Base-by-base conservation (phyloP, 2,329 filamentous ascomycete species). In the Ciborinia camelliae region DNA sequence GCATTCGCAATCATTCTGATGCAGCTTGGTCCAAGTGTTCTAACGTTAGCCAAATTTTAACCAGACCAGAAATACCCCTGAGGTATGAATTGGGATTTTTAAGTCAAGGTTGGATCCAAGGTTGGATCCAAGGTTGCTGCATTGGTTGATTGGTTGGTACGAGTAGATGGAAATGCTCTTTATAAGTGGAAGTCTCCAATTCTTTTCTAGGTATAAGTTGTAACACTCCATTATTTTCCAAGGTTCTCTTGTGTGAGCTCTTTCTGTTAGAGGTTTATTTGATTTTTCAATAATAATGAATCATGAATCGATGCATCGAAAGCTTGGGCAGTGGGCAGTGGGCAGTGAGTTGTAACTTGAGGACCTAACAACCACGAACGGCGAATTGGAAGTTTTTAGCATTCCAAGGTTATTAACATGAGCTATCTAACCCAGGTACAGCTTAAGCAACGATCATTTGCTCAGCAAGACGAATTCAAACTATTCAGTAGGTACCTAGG, bases 1-100 rank as follows among this genome's bases (percentile, higher is more conserved):
- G 39, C 54, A 58, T 59, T 35, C 12, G 30, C 30, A 47, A 26
- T 58, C 41, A 58, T 47, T 47, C 55, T 58, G 41, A n/a, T 59
- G 55, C 55, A 47, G n/a, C 28, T 18, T 47, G 41, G 15, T 48
- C 55, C 55, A 14, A 47, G 55, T 35, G 55, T 35, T 45, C 12
- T 41, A 57, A 32, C 32, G 32, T 43, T 43, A 45, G 39, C 41
- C 39, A 28, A 23, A 32, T 12, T n/a, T n/a, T 12, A 3, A 20
- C 43, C 43, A 43, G 14, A 9, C 10, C 26, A 57, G 37, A 43
- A 15, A 43, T 57, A 32, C 53, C 54, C 54, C 54, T 57, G 54
- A 57, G 20, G 2, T 45, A 54, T 26, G 51, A 53, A 37, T 37
- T 53, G 32, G 51, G 51, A 37, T 39, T 4, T 53, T 23, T 26